Conservation (phyloP, 2,329 filamentous ascomycete species). For the Neocatenulostroma microsporum region DNA sequence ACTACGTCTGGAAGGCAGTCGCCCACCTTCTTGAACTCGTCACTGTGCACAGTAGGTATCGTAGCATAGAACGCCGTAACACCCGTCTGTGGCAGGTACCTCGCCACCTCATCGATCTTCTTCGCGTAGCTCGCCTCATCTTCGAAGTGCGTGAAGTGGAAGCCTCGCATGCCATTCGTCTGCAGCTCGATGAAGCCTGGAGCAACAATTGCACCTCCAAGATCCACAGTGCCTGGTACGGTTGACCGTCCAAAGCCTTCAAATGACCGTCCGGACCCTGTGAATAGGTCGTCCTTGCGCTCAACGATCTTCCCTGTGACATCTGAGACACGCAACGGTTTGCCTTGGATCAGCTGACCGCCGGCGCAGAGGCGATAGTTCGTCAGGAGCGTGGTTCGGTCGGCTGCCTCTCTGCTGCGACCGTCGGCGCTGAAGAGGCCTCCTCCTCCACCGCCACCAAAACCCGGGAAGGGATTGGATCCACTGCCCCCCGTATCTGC, state of each 20-base stretch:
- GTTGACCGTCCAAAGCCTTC: too few species aligned
- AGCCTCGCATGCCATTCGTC: conserved; percentile 47
- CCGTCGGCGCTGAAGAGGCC: too few species aligned
- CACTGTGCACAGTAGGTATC: conserved; percentile 42
- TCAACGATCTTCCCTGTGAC: conserved; percentile 38
- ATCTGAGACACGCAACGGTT: conserved; percentile 39
- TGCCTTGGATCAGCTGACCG: conserved; percentile 35
- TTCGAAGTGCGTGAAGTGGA: conserved; percentile 47
- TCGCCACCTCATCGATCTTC: conserved; percentile 41
- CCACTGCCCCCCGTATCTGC: too few species aligned
- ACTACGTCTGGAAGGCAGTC: conserved; percentile 36
- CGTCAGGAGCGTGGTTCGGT: conserved; percentile 33
- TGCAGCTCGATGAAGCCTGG: conserved; percentile 51
- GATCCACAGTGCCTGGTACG: too few species aligned
- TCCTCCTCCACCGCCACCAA: too few species aligned
- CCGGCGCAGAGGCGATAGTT: conserved; percentile 40
- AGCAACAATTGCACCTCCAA: conserved; percentile 44
- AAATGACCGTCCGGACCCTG: too few species aligned
- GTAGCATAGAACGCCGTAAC: conserved; percentile 50
- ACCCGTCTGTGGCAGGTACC: conserved; percentile 44
- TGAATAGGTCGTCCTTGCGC: too few species aligned
- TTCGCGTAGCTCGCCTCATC: conserved; percentile 35
- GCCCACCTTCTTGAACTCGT: conserved; percentile 39
- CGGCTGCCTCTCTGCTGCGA: too few species aligned
- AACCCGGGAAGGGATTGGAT: too few species aligned